A percentile compares a stretch with the other conserved stretches of the same genome.
Evolutionary conservation across 306 rosid genomes (phyloP).

Genomic region (Lithocarpus polystachyus): DNA sequence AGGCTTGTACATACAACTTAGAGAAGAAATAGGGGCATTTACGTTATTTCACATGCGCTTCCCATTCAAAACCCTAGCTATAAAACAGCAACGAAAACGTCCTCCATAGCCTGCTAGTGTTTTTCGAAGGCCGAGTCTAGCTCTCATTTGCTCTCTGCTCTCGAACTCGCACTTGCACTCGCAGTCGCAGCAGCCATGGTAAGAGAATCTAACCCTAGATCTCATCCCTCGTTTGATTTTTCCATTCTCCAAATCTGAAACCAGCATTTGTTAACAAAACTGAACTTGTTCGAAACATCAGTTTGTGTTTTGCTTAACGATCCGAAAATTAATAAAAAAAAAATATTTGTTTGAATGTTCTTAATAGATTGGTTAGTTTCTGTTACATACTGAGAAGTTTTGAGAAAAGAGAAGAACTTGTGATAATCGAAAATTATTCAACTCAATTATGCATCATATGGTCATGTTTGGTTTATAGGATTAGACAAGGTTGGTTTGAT

Average conservation of each 20-base stretch:
- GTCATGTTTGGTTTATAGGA: too few species aligned
- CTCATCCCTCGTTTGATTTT: not conserved
- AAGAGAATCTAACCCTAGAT: not conserved
- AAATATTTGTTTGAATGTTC: too few species aligned
- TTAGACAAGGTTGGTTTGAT: too few species aligned
- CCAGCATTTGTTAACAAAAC: not conserved
- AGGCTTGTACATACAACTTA: not conserved
- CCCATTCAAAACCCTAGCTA: slow-evolving; percentile 14
- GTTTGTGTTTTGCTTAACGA: too few species aligned
- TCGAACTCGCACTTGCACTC: too few species aligned
- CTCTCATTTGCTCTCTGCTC: not conserved
- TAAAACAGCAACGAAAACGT: not conserved
- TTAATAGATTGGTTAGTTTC: too few species aligned
- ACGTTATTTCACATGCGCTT: not conserved
- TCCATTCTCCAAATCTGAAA: not conserved
- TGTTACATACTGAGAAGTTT: too few species aligned
- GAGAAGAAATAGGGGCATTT: not conserved
- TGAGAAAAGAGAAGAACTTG: too few species aligned
- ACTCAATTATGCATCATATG: too few species aligned
- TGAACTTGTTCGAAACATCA: not conserved
- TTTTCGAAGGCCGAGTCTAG: not conserved
- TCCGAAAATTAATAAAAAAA: too few species aligned
- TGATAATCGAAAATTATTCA: too few species aligned
- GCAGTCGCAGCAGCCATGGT: slow-evolving; percentile 19
- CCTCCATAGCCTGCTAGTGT: not conserved